A percentile compares a stretch with the other conserved stretches of the same genome.
Conservation (phyloP, 805 yeast genomes). For the Priceomyces fermenticarens region DNA sequence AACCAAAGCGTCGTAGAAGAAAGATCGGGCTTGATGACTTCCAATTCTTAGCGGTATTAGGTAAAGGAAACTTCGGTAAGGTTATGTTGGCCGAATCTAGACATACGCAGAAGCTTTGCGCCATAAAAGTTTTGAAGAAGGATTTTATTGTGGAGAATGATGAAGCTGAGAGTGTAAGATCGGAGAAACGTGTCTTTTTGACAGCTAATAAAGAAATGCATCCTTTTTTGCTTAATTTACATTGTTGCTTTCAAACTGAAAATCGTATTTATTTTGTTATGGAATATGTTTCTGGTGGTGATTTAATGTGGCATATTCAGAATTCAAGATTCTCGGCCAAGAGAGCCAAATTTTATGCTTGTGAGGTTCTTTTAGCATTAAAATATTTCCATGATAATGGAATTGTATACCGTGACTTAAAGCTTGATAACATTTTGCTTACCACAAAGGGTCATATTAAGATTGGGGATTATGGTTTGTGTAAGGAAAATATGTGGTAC, state of each 20-base stretch:
- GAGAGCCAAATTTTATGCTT: constrained; percentile 96
- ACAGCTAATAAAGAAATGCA: constrained; percentile 84
- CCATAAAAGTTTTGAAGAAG: constrained; percentile 94
- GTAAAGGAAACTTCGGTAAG: constrained; percentile 98
- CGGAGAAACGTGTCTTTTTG: constrained; percentile 88
- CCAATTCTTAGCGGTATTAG: constrained; percentile 89
- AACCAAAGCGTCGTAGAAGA: constrained; percentile 46
- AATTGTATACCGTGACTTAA: constrained; percentile 93
- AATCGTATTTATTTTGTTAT: constrained; percentile 96
- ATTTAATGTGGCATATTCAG: constrained; percentile 98
- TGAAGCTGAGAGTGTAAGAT: constrained; percentile 91
- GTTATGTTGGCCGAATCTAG: constrained; percentile 96
- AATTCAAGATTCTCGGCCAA: constrained; percentile 82
- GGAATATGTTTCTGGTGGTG: constrained; percentile 98
- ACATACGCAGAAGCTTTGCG: constrained; percentile 77
- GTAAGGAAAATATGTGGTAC: constrained; percentile 89
- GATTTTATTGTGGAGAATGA: constrained; percentile 94
- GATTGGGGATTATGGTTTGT: constrained; percentile 94
- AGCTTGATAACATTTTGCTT: constrained; percentile 87
- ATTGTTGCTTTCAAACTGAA: constrained; percentile 97
- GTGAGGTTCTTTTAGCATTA: constrained; percentile 88
- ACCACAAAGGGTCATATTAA: constrained; percentile 92
- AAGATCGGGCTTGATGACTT: constrained; percentile 93
- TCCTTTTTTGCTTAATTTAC: constrained; percentile 88
- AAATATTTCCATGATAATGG: constrained; percentile 95